Conservation (phyloP, 306 rosid species). For the Medicago lupulina region DNA sequence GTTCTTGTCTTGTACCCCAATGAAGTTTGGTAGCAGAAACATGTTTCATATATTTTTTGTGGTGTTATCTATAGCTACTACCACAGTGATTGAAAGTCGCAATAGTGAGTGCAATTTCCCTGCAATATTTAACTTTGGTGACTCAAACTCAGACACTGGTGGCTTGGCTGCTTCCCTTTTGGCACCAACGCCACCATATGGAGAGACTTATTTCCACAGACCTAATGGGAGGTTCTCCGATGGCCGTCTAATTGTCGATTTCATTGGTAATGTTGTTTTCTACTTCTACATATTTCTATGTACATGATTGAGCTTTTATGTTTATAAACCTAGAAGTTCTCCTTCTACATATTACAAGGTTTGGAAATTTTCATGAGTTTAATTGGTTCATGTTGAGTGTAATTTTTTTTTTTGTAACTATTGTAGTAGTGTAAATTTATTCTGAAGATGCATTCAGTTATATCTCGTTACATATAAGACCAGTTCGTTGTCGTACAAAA, state of each 20-base stretch:
- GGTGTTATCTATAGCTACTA: constrained; percentile 6
- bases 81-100: constrained; percentile 5
- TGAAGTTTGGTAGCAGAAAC: constrained; percentile 14
- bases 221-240: constrained; percentile 54
- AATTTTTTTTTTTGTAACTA: too few relatives aligned
- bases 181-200: constrained; percentile 49
- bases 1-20: constrained; percentile 33
- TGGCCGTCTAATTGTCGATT: constrained; percentile 57
- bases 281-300: neutral
- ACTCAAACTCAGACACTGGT: constrained; percentile 63
- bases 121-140: constrained; percentile 65
- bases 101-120: constrained; percentile 46
- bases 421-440: too few relatives aligned
- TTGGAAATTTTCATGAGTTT: too few relatives aligned
- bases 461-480: too few relatives aligned
- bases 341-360: too few relatives aligned
- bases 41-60: constrained; percentile 17
- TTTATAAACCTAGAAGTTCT: too few relatives aligned
- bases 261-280: constrained; percentile 46
- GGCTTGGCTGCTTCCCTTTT: constrained; percentile 38
- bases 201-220: constrained; percentile 54
- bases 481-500: too few relatives aligned
- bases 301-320: too few relatives aligned
- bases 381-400: too few relatives aligned
- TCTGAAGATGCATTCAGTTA: too few relatives aligned